Evolutionary conservation across 805 yeast genomes (phyloP).

Genomic region (Metschnikowia amazonensis): DNA sequence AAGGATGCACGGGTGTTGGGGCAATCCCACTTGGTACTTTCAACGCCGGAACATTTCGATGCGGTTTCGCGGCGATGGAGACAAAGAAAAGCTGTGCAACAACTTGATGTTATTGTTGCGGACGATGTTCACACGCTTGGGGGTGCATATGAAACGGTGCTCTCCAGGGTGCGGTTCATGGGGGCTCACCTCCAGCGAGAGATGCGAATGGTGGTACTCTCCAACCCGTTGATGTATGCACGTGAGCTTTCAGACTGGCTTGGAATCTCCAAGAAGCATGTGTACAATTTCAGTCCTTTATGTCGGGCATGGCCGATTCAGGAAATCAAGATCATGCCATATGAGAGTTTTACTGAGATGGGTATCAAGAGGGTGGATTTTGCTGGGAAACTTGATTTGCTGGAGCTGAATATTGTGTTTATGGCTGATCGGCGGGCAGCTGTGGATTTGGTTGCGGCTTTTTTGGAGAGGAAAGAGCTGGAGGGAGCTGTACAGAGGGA

Average conservation of each 20-base stretch:
- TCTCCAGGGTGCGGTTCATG: constrained; percentile 71
- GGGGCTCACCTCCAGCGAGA: constrained; percentile 56
- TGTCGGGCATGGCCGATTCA: constrained; percentile 55
- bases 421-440: constrained; percentile 46
- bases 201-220: constrained; percentile 63
- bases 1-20: constrained; percentile 55
- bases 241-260: constrained; percentile 84
- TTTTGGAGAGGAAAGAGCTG: constrained; percentile 6
- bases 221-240: constrained; percentile 68
- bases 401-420: constrained; percentile 38
- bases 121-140: constrained; percentile 77
- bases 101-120: constrained; percentile 62
- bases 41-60: constrained; percentile 81
- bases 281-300: constrained; percentile 67
- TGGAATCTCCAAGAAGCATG: constrained; percentile 57
- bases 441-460: constrained; percentile 5
- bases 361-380: constrained; percentile 4
- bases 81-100: constrained; percentile 63
- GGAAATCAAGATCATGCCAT: constrained; percentile 51
- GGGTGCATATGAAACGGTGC: constrained; percentile 59
- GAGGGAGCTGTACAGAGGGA: neutral
- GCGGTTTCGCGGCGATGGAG: constrained; percentile 76
- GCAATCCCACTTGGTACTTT: constrained; percentile 60
- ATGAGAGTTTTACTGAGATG: constrained; percentile 4
- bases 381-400: neutral